These are phyloP conservation scores for Rhodotorula sp. DNA, from an alignment of 1,284 basidiomycete genomes.

Conservation along the genomic window DNA sequence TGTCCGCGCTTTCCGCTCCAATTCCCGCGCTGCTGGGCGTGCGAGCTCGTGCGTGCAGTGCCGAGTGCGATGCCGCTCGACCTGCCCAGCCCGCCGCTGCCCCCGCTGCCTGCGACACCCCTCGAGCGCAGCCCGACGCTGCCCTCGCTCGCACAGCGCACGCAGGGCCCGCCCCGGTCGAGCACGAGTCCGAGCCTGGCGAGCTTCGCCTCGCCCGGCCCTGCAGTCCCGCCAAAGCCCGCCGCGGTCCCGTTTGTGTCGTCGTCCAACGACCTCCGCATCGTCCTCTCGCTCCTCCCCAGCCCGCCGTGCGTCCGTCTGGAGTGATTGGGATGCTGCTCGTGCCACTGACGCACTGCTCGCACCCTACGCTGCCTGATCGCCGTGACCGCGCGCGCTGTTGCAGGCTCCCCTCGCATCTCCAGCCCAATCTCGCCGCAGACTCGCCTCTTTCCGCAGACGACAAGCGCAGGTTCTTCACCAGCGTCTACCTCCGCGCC, in stretches of 20 bases:
- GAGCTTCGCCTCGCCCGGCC: no score
- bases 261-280: neutral
- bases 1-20: neutral
- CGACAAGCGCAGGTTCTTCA: conserved; percentile 40
- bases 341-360: neutral
- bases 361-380: neutral
- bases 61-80: neutral
- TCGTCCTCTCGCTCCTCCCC: conserved; percentile 19
- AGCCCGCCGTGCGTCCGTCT: conserved; percentile 22
- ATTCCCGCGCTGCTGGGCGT: neutral
- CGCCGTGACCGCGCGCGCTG: neutral
- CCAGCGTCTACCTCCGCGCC: conserved; percentile 36
- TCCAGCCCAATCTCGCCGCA: conserved; percentile 32
- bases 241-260: neutral
- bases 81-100: neutral
- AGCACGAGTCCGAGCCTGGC: neutral
- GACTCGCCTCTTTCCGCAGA: conserved; percentile 18
- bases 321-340: neutral
- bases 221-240: no score
- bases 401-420: conserved; percentile 25
- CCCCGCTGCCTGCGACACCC: neutral
- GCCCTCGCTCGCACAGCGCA: neutral
- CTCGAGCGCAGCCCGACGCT: neutral
- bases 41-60: no score
- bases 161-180: neutral